Base-by-base conservation (phyloP, 805 yeast genomes). In the Gaillardinia entomophila region DNA sequence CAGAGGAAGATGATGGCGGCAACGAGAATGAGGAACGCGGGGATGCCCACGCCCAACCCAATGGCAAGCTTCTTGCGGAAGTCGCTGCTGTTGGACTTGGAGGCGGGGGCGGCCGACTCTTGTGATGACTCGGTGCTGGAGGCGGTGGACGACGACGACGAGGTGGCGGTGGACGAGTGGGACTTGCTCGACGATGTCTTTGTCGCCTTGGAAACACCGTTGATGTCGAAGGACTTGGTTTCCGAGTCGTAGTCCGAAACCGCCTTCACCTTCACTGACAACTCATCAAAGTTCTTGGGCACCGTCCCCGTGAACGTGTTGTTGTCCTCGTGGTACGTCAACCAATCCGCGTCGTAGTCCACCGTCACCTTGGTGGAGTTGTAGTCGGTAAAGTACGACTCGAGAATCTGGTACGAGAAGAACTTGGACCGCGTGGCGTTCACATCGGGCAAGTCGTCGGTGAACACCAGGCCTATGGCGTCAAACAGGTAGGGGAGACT, bases 41-140 rank as follows among this genome's bases (percentile, higher is more conserved):
- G 95, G 29, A 92, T 70, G 2, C 82, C 85, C n/a, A 84, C 89
- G 34, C 96, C 97, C 38, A 89, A 71, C 1, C 89, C 95, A 50
- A 90, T 83, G 0, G 95, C 96, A n/a, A 85, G 64, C 2, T 74
- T 72, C 42, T 73, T 80, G 32, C 63, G 67, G n/a, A 13, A 17
- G 13, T 23, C 27, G 27, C 57, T 59, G 24, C 52, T 33, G 33
- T 38, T 31, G 27, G 16, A 17, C 7, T 22, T 18, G 18, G 32
- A 27, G 13, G 35, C 12, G 14, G 36, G 7, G n/a, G 45, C 28
- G 11, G 46, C 35, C 8, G 51, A 24, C 7, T 57, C 31, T n/a
- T 27, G 24, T 12, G 59, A 33, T 3, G 68, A 26, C 3, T 61
- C 15, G 10, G 59, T 28, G 2, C 54, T 16, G 12, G 65, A 28